A percentile compares a stretch with the other conserved stretches of the same genome.
Evolutionary conservation across 2,329 filamentous ascomycete species (phyloP).

Genomic region (Dactylellina cionopaga): DNA sequence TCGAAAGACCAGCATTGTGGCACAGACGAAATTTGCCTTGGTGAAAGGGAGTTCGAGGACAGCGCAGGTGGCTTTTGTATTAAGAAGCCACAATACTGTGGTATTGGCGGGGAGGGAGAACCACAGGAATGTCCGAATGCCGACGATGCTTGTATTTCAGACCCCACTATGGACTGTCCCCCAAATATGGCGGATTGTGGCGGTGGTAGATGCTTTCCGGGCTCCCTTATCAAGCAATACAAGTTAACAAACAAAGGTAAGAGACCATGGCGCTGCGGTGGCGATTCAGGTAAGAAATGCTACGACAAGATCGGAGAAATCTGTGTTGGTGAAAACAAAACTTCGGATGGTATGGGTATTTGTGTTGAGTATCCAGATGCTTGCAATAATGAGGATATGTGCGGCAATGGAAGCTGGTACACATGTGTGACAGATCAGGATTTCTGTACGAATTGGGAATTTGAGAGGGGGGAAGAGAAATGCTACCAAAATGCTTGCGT

Average conservation of each 20-base stretch:
- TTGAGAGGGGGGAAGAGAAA: too few species aligned
- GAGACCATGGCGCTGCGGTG: neutral
- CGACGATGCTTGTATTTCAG: neutral
- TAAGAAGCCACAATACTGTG: neutral
- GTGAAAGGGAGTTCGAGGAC: neutral
- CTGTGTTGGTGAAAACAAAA: neutral
- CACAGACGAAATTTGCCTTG: neutral
- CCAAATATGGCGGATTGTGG: neutral
- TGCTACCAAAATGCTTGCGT: too few species aligned
- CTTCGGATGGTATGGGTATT: neutral
- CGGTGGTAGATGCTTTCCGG: neutral
- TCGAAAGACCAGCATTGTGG: too few species aligned
- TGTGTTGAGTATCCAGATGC: neutral
- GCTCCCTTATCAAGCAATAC: neutral
- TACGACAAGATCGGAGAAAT: neutral
- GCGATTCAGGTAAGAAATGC: neutral
- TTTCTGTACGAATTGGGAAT: too few species aligned
- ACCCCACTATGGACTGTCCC: neutral
- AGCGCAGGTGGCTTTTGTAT: neutral
- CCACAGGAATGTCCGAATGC: neutral
- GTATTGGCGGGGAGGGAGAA: neutral
- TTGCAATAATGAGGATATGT: too few species aligned
- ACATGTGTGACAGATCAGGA: too few species aligned
- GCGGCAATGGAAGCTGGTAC: too few species aligned
- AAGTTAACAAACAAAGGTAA: neutral